Base-by-base conservation (phyloP, 805 yeast species). In the Barnettozyma siamensis region DNA sequence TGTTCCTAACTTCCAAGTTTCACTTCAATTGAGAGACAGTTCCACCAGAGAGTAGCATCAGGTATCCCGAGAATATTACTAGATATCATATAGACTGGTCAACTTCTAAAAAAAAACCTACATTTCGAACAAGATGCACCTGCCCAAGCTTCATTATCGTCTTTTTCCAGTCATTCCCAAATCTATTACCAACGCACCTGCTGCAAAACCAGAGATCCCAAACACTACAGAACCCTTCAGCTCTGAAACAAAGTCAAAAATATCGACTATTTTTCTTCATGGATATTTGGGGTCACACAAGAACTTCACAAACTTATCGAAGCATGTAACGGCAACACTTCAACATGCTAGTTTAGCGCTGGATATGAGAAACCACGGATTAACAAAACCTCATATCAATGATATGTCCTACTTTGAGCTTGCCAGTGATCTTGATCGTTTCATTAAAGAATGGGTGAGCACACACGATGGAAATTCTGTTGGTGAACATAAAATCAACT, bases 311-410 rank as follows among this genome's bases (percentile, higher is more conserved):
- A 53, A 65, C 6, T 58, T 70, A 3, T 72, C 69, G 8, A 59
- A 65, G 35, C 49, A 48, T 10, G 47, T 75, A 19, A 53, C 69
- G 3, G 43, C 54, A 15, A 38, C 37, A 3, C 54, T 71, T 2
- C 47, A 59, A 12, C 51, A 63, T 5, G 60, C 64, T 59, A 44
- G 70, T 71, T 2, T 47, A 73, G 37, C 30, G 3, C 24, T 40
- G 3, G 85, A 78, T 52, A 52, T 76, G 38, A 58, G 84, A 46
- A 75, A 76, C 51, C 84, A 78, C 55, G 84, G 84, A 1, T 53
- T 59, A 1, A 66, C 78, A 0, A 65, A 66, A 8, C 67, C 65
- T 44, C 78, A 80, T 1, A 64, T 64, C 41, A 66, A 65, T 38
- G 35, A 43, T 17, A 40, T 45, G 44, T 31, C 36, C 11, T 76